phyloP scores from a whole-genome alignment of 805 yeast species.

The Candida ovalis region DNA sequence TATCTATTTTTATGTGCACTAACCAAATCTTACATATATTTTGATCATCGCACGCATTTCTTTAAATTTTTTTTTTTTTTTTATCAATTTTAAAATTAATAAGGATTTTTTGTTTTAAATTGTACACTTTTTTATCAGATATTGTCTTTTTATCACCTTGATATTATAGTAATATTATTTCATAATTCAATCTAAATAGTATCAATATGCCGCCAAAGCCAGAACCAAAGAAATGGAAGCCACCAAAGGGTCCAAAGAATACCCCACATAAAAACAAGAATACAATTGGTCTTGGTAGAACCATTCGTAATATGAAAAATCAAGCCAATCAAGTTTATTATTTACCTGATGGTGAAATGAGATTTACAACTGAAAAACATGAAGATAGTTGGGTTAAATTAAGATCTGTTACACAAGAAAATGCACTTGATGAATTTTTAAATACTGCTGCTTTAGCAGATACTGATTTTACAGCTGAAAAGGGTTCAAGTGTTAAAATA shows the following conservation, averaged over 20 bases:
- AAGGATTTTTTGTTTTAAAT: no score
- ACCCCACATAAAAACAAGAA: constrained; percentile 80
- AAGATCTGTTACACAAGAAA: constrained; percentile 92
- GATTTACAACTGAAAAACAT: constrained; percentile 81
- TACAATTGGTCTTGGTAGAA: constrained; percentile 79
- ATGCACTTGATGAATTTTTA: constrained; percentile 88
- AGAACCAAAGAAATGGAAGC: constrained; percentile 70
- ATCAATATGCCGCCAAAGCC: constrained; percentile 38
- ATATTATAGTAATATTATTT: no score
- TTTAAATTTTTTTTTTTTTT: no score
- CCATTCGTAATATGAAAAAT: constrained; percentile 70
- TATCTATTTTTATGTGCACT: no score
- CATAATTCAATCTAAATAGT: no score
- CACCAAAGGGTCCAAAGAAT: constrained; percentile 92
- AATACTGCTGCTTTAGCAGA: constrained; percentile 95
- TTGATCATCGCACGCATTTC: no score
- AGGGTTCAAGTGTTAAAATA: constrained; percentile 75
- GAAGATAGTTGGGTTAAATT: constrained; percentile 88
- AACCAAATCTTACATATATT: no score
- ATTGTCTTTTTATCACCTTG: no score
- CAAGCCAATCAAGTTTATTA: constrained; percentile 65
- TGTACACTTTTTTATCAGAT: no score
- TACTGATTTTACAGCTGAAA: constrained; percentile 93
- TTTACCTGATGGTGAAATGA: constrained; percentile 82
- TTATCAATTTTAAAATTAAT: no score